Percentiles rank a stretch among this genome's conserved stretches.
Evolutionary conservation across 1,139 yeast species (phyloP).

Genomic region (Magnusiomyces magnusii): DNA sequence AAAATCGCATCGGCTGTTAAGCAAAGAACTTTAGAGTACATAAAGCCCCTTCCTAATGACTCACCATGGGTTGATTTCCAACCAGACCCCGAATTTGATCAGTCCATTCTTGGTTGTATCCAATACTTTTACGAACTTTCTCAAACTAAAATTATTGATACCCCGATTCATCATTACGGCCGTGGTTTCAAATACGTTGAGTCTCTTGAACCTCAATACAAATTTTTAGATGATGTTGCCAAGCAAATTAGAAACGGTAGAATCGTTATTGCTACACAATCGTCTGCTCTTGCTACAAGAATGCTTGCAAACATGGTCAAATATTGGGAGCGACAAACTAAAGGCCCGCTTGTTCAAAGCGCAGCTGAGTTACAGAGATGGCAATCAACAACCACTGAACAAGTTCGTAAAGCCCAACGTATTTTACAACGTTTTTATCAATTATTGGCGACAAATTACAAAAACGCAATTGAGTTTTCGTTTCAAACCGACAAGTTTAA

Average conservation of each 20-base stretch:
- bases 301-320: constrained; percentile 61
- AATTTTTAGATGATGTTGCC: constrained; percentile 67
- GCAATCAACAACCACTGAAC: constrained; percentile 77
- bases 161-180: constrained; percentile 55
- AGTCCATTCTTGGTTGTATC: constrained; percentile 65
- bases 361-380: constrained; percentile 64
- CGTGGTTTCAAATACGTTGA: constrained; percentile 91
- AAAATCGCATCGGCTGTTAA: constrained; percentile 71
- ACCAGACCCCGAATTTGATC: constrained; percentile 64
- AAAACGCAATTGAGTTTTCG: constrained; percentile 66
- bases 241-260: constrained; percentile 75
- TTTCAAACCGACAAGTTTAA: constrained; percentile 45
- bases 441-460: constrained; percentile 61
- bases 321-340: constrained; percentile 65
- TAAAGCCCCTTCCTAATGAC: constrained; percentile 46
- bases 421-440: constrained; percentile 72
- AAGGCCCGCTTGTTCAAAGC: constrained; percentile 50
- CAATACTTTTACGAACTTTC: constrained; percentile 62
- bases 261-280: constrained; percentile 66
- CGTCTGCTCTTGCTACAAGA: constrained; percentile 53
- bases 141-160: constrained; percentile 69
- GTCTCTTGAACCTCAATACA: constrained; percentile 69
- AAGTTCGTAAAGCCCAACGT: constrained; percentile 77
- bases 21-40: constrained; percentile 55
- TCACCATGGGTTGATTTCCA: constrained; percentile 61